Base-by-base conservation (phyloP, 2,329 filamentous ascomycete genomes). In the Claviceps purpurea region DNA sequence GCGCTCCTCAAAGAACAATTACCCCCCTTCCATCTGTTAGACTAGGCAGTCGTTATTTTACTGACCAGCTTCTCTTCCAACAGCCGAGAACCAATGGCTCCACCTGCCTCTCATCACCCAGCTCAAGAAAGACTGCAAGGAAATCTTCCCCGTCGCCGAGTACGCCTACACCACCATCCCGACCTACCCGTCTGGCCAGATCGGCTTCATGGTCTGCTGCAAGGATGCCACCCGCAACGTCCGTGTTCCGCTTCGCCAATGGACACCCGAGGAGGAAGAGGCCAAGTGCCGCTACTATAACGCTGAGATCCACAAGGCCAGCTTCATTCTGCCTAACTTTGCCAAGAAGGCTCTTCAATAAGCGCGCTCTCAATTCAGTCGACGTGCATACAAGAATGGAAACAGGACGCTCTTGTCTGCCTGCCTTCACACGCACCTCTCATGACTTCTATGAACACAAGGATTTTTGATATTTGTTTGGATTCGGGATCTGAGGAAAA, bases 81-180 rank as follows among this genome's bases (percentile, higher is more conserved):
- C 62, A 97, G 93, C 90, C 64, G 93, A 98, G 79, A 98, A 95
- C 83, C 90, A 95, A 76, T 98, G 93, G 93, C 86, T 98, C 56
- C 93, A 98, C 76, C 81, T 98, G 63, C 79, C 85, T 55, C 82
- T 98, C 64, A 98, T 98, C 73, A 82, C 84, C 68, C 81, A 91
- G 75, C 85, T 98, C 65, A 95, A 95, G 82, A 90, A 95, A 79
- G 81, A 89, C 67, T 96, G 91, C 85, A 85, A 85, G 71, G 85
- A 93, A 71, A 87, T 98, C 71, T 98, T 98, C 84, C 90, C 93
- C 59, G 87, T 88, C 57, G 93, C 87, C 70, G 93, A 98, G 76
- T 98, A 97, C 75, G 93, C 87, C 63, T 98, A 96, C 81, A 97
- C 91, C 65, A 97, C 91, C 64, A 98, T 98, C 71, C 93, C 93